Percentiles rank a stretch among this genome's conserved stretches.
phyloP scores from a whole-genome alignment of 495 filamentous ascomycete genomes.

The Neurospora cerealis region DNA sequence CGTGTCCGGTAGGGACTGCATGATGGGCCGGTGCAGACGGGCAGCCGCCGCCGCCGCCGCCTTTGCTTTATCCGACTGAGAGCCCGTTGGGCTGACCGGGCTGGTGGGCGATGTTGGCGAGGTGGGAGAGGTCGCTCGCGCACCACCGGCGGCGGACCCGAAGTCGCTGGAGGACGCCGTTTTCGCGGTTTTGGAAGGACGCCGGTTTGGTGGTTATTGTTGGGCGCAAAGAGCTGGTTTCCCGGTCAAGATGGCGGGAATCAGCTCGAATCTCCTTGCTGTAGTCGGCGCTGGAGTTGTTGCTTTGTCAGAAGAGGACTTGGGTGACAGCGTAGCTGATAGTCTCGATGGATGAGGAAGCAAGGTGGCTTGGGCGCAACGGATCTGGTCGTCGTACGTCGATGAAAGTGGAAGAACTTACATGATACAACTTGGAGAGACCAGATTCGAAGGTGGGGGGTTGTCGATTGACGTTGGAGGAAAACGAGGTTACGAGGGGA shows the following conservation, averaged over 20 bases:
- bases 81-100: conserved; percentile 1
- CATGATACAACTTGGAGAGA: not conserved
- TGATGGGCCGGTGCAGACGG: conserved; percentile 43
- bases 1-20: conserved; percentile 76
- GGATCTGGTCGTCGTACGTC: not conserved
- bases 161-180: conserved; percentile 20
- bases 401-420: not conserved
- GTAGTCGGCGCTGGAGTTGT: not conserved
- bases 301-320: not conserved
- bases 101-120: conserved; percentile 25
- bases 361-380: not conserved
- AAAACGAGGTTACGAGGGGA: not conserved
- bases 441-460: not conserved
- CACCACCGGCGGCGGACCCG: conserved; percentile 16
- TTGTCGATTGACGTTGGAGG: not conserved
- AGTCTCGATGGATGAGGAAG: not conserved
- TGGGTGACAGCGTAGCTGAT: not conserved
- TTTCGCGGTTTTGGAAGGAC: conserved; percentile 26
- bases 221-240: not conserved
- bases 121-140: conserved; percentile 15
- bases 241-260: not conserved
- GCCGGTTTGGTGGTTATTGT: not conserved
- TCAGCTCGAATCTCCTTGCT: not conserved
- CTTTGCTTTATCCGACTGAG: conserved; percentile 1
- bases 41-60: conserved; percentile 25